Percentiles rank a stretch among this genome's conserved stretches.
These are phyloP conservation scores for Fusarium sororula DNA, from an alignment of 2,329 filamentous ascomycete species.

Conservation along the genomic window DNA sequence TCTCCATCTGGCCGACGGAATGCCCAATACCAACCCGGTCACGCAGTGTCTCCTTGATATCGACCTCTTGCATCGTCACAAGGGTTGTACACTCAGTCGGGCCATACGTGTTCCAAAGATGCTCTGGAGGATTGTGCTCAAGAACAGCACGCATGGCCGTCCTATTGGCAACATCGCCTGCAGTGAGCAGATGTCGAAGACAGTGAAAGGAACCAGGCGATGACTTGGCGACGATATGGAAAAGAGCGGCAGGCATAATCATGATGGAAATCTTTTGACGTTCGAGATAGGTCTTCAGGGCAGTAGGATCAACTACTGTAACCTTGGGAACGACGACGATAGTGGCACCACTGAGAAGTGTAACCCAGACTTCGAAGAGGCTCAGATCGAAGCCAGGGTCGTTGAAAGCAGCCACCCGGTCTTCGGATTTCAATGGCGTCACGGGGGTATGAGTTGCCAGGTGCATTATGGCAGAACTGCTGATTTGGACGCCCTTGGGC, in stretches of 20 bases:
- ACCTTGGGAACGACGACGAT: not conserved
- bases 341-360: not conserved
- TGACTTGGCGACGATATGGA: not conserved
- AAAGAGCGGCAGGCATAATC: not conserved
- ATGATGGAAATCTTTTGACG: not conserved
- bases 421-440: not conserved
- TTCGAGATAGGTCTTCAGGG: not conserved
- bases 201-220: not conserved
- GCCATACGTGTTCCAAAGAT: conserved; percentile 4
- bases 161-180: not conserved
- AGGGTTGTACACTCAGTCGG: conserved; percentile 1
- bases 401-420: not conserved
- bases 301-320: not conserved
- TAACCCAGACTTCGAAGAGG: not conserved
- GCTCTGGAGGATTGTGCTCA: not conserved
- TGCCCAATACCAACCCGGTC: not conserved
- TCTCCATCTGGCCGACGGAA: not conserved
- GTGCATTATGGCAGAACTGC: not conserved
- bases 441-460: not conserved
- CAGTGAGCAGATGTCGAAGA: not conserved
- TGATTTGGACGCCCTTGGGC: not conserved
- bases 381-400: not conserved
- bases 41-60: not conserved
- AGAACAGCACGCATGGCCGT: not conserved
- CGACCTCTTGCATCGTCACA: not conserved